A percentile compares a stretch with the other conserved stretches of the same genome.
Evolutionary conservation across 1,284 basidiomycete genomes (phyloP).

Genomic region (Tremellales sp.): DNA sequence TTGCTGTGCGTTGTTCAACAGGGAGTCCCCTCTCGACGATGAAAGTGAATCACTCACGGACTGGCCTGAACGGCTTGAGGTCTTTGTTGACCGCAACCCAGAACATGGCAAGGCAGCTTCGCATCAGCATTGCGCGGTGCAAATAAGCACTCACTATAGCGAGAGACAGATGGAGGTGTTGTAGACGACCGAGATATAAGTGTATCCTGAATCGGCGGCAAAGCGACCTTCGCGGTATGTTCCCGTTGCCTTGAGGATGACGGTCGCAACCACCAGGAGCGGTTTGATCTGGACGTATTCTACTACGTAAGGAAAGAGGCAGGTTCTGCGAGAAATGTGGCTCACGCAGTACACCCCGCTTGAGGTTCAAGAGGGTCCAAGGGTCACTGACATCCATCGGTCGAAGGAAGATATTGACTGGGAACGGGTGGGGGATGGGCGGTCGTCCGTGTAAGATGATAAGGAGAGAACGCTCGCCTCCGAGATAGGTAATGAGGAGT

Average conservation of each 20-base stretch:
- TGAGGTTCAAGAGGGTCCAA: conserved; percentile 87
- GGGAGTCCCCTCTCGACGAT: no score
- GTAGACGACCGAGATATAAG: conserved; percentile 80
- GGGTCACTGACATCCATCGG: conserved; percentile 85
- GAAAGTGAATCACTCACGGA: conserved; percentile 31
- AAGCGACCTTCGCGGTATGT: conserved; percentile 90
- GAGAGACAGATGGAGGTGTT: conserved; percentile 54
- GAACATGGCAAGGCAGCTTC: conserved; percentile 85
- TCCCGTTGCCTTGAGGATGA: conserved; percentile 78
- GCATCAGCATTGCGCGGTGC: conserved; percentile 22
- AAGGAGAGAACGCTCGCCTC: conserved; percentile 86
- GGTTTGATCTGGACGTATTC: conserved; percentile 99
- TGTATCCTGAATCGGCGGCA: conserved; percentile 77
- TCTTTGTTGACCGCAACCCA: conserved; percentile 86
- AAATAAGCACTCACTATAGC: conserved; percentile 38
- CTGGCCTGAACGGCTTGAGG: conserved; percentile 76
- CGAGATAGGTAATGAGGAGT: conserved; percentile 77
- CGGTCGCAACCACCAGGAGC: conserved; percentile 73
- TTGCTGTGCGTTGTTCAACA: conserved; percentile 58
- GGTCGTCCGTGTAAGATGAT: conserved; percentile 85
- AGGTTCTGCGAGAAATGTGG: no score
- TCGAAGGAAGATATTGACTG: conserved; percentile 66
- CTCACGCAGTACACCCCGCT: conserved; percentile 89
- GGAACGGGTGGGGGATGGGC: conserved; percentile 82
- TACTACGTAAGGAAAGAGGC: no score